phyloP scores from a whole-genome alignment of 495 filamentous ascomycete genomes.

The Daldinia decipiens region DNA sequence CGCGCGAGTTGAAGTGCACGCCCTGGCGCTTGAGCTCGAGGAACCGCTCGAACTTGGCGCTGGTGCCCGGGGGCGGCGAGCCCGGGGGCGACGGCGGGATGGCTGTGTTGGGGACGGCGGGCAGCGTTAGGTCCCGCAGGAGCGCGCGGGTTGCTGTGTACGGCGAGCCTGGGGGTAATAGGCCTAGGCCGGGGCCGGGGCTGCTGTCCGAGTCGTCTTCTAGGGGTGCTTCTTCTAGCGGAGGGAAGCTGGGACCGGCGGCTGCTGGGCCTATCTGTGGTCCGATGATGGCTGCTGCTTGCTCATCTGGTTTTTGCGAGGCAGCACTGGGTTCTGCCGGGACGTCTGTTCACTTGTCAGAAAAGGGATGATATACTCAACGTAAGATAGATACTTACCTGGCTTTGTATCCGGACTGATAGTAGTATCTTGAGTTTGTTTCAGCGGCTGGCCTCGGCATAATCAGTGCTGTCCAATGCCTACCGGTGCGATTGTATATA shows the following conservation, averaged over 20 bases:
- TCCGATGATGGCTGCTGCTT: slow-evolving; percentile 38
- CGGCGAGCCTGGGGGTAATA: slow-evolving; percentile 68
- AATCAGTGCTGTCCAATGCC: slow-evolving; percentile 49
- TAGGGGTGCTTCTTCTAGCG: slow-evolving; percentile 43
- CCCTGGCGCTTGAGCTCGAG: slow-evolving; percentile 84
- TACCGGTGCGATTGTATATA: slow-evolving; percentile 23
- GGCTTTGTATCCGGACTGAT: slow-evolving; percentile 14
- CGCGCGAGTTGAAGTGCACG: slow-evolving; percentile 88
- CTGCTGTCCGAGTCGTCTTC: slow-evolving; percentile 28
- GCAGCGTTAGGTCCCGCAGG: slow-evolving; percentile 84
- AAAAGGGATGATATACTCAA: not conserved
- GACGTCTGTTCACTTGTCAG: slow-evolving; percentile 26
- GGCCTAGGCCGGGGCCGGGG: slow-evolving; percentile 32
- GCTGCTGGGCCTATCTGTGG: slow-evolving; percentile 45
- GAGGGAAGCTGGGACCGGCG: slow-evolving; percentile 50
- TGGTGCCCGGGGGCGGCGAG: slow-evolving; percentile 70
- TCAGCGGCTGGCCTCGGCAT: slow-evolving; percentile 47
- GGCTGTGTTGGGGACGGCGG: slow-evolving; percentile 77
- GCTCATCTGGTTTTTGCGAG: slow-evolving; percentile 32
- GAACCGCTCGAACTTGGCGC: slow-evolving; percentile 83
- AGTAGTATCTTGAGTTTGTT: slow-evolving; percentile 41
- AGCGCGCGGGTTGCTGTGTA: slow-evolving; percentile 73
- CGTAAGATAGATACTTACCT: slow-evolving; percentile 29
- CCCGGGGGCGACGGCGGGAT: slow-evolving; percentile 89
- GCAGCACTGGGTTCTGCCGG: slow-evolving; percentile 20